Base-by-base conservation (phyloP, 495 filamentous ascomycete genomes). In the Cudoniella acicularis region DNA sequence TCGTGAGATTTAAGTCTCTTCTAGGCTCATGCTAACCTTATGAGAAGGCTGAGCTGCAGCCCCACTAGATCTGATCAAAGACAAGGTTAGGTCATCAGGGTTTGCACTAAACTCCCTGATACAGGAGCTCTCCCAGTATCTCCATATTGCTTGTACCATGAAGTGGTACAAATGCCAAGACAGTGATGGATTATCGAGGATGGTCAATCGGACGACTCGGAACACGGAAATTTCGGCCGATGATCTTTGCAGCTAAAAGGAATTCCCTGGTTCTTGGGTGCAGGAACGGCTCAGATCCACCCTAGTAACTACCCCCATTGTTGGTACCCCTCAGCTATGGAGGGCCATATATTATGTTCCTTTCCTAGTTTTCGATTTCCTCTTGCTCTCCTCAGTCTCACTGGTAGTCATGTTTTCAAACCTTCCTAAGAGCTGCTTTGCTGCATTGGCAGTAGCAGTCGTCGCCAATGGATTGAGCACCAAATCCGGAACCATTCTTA, bases 401-500 rank as follows among this genome's bases (percentile, higher is more conserved):
- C 6, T 36, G 30, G 13, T 36, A 13, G n/a, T n/a, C 30, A 6
- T 36, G 30, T 36, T 36, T 36, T 13, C 30, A 36, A 36, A n/a
- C n/a, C n/a, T n/a, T 36, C 30, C 13, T 13, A 36, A 36, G 30
- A 36, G 30, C 30, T 6, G 30, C 30, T 36, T 36, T 36, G 30
- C 30, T 36, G 30, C 30, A 13, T 4, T 36, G 13, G 30, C 13
- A 36, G 4, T 36, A 13, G 30, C 30, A 6, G 30, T 36, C 13
- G 30, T 36, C 6, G 30, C 13, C 6, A 13, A 36, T 36, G 30
- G 6, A 6, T 13, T 36, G 6, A 36, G 30, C 25, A 25, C 54
- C 1, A 21, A 36, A 6, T 11, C 52, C 10, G 60, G 64, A 8
- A 56, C 56, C 17, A 60, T 60, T 2, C 13, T 66, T 8, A 25